Conservation (phyloP, 305 asterid genomes). For the Fraxinus greggii region DNA sequence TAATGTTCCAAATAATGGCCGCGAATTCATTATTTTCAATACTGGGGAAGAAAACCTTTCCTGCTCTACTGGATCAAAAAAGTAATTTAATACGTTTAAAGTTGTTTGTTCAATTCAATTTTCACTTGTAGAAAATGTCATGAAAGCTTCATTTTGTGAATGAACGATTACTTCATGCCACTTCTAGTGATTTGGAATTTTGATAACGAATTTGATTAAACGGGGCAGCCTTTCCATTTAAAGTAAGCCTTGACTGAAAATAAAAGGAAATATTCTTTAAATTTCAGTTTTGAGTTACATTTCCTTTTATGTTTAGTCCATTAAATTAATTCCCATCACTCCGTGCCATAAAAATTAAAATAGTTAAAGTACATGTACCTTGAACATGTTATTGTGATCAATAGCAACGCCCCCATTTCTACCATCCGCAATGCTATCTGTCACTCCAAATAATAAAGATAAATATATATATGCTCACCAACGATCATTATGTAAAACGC, state of each 20-base stretch:
- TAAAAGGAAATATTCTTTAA: background rate
- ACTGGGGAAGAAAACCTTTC: background rate
- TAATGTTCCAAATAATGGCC: background rate
- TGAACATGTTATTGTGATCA: background rate
- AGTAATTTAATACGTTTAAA: no score
- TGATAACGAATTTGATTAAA: background rate
- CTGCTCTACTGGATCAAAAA: no score
- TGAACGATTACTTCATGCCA: background rate
- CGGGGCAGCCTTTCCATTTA: background rate
- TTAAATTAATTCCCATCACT: no score
- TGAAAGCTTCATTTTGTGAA: background rate
- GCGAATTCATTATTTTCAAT: no score
- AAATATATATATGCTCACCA: no score
- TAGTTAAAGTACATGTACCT: background rate
- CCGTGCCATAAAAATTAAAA: no score
- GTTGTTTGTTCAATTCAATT: background rate
- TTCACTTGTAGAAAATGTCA: background rate
- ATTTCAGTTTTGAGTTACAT: background rate
- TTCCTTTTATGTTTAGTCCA: no score
- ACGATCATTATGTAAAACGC: no score
- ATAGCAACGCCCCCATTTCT: constrained; percentile 16
- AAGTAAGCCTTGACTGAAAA: background rate
- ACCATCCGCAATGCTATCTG: constrained; percentile 16
- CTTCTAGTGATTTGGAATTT: background rate
- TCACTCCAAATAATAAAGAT: background rate